Percentiles rank a stretch among this genome's conserved stretches.
Conservation (phyloP, 495 filamentous ascomycete genomes). For the Aspergillus egyptiacus region DNA sequence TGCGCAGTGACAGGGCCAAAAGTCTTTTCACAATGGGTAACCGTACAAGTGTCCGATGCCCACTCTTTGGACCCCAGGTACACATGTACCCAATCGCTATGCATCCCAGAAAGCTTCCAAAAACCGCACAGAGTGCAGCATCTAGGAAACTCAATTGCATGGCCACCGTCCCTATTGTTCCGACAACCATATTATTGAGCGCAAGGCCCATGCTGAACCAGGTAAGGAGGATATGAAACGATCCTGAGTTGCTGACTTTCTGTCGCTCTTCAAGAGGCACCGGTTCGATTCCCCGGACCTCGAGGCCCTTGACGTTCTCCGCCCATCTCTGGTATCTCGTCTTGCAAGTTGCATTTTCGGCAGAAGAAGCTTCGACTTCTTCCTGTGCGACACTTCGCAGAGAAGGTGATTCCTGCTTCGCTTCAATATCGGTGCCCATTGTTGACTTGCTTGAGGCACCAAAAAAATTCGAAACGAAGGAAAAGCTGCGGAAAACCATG, state of each 20-base stretch:
- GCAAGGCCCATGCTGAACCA: slow-evolving; percentile 73
- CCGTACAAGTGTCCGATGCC: slow-evolving; percentile 63
- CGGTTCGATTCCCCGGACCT: slow-evolving; percentile 63
- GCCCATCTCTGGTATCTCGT: slow-evolving; percentile 28
- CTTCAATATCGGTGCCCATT: slow-evolving; percentile 18
- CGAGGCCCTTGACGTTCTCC: slow-evolving; percentile 46
- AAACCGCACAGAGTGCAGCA: slow-evolving; percentile 55
- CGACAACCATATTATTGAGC: slow-evolving; percentile 65
- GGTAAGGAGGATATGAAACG: slow-evolving; percentile 57
- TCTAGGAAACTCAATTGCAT: slow-evolving; percentile 62
- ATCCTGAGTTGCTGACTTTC: slow-evolving; percentile 25
- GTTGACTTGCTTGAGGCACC: not conserved
- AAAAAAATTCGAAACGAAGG: not conserved
- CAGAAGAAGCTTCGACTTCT: slow-evolving; percentile 1
- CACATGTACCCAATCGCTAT: slow-evolving; percentile 62
- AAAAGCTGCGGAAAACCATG: not conserved
- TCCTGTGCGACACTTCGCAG: slow-evolving; percentile 20
- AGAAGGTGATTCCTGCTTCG: slow-evolving; percentile 13
- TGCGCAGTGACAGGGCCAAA: not conserved
- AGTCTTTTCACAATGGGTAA: not conserved
- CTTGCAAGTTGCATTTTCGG: not conserved
- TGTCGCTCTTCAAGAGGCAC: slow-evolving; percentile 52
- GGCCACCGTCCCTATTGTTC: slow-evolving; percentile 60
- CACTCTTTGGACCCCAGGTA: slow-evolving; percentile 65
- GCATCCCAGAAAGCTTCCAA: slow-evolving; percentile 56